These are phyloP conservation scores for Ceratocystis ficicola DNA, from an alignment of 2,329 filamentous ascomycete species.

Conservation along the genomic window DNA sequence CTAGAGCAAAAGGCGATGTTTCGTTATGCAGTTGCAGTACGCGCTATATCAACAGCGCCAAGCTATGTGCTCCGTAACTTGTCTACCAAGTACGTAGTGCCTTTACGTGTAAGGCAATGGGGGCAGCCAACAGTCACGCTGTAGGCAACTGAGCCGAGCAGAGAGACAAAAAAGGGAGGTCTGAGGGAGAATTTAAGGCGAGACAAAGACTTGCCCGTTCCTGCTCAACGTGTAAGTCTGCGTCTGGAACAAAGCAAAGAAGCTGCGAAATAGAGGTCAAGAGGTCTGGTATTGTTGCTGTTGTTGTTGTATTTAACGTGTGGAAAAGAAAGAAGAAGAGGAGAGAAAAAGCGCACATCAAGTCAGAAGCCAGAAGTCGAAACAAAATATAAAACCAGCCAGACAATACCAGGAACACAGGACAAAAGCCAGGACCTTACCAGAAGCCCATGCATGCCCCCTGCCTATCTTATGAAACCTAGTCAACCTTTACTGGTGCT, in stretches of 20 bases:
- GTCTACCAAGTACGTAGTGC: not conserved
- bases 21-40: not conserved
- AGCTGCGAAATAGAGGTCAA: not conserved
- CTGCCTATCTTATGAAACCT: constrained; percentile 8
- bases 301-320: not conserved
- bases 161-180: not conserved
- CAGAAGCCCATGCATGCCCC: constrained; percentile 8
- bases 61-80: not conserved
- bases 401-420: not conserved
- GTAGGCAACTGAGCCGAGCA: not conserved
- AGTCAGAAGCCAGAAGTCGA: not conserved
- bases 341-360: not conserved
- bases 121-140: not conserved
- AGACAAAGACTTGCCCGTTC: not conserved
- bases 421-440: constrained; percentile 7
- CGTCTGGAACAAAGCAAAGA: not conserved
- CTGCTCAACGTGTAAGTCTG: not conserved
- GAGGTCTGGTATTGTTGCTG: no score
- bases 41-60: not conserved
- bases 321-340: constrained; percentile 4
- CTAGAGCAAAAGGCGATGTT: not conserved
- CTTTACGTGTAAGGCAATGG: not conserved
- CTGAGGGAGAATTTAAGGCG: not conserved
- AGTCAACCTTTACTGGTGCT: not conserved
- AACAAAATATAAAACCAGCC: not conserved